These are phyloP conservation scores for Sclerotinia subarctica DNA, from an alignment of 2,329 filamentous ascomycete species.

Conservation along the genomic window DNA sequence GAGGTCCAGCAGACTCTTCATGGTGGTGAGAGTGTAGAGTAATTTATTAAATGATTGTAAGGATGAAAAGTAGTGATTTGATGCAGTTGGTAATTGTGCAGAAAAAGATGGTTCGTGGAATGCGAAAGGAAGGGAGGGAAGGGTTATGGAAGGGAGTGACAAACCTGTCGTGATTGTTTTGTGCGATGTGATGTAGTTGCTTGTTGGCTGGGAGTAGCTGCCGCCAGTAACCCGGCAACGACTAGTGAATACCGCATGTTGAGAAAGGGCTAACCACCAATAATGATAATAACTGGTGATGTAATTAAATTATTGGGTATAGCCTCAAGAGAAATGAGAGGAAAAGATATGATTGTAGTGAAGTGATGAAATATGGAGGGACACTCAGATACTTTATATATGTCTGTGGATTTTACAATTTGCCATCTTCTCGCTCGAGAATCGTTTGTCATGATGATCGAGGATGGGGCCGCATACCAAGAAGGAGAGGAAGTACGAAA, in stretches of 20 bases:
- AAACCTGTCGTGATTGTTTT: constrained; percentile 11
- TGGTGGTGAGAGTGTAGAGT: background rate
- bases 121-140: background rate
- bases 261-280: background rate
- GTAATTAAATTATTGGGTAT: background rate
- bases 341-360: background rate
- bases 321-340: background rate
- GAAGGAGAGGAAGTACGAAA: background rate
- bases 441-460: background rate
- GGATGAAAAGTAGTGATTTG: background rate
- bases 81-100: background rate
- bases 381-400: background rate
- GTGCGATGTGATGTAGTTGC: background rate
- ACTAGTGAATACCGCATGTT: constrained; percentile 4
- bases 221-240: constrained; percentile 7
- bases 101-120: background rate
- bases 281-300: background rate
- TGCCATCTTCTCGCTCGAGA: background rate
- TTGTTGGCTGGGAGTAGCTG: constrained; percentile 10
- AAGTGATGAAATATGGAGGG: background rate
- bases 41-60: background rate
- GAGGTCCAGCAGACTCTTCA: constrained; percentile 18
- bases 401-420: background rate
- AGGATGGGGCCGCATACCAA: background rate
- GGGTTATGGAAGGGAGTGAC: background rate